A percentile compares a stretch with the other conserved stretches of the same genome.
phyloP scores from a whole-genome alignment of 306 rosid genomes.

The Trifolium dubium region DNA sequence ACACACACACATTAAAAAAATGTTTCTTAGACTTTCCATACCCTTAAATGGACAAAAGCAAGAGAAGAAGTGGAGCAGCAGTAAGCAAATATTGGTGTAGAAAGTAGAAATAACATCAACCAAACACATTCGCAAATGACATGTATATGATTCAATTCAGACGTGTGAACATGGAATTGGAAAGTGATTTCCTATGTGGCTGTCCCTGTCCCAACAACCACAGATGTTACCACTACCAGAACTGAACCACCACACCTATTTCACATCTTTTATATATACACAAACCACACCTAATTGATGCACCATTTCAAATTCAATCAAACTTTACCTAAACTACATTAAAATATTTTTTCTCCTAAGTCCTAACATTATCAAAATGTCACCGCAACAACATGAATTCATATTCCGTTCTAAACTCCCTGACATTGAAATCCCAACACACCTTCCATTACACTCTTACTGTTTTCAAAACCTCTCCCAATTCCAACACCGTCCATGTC shows the following conservation, averaged over 20 bases:
- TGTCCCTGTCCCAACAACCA: slow-evolving; percentile 37
- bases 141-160: neutral
- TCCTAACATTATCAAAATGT: neutral
- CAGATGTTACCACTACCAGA: neutral
- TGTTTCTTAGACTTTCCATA: too few relatives aligned
- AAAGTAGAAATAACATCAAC: neutral
- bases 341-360: too few relatives aligned
- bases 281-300: neutral
- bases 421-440: slow-evolving; percentile 69
- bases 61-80: neutral
- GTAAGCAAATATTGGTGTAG: neutral
- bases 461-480: slow-evolving; percentile 66
- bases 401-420: slow-evolving; percentile 86
- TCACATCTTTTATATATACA: neutral
- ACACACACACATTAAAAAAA: too few relatives aligned
- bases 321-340: neutral
- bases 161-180: neutral
- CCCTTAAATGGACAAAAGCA: too few relatives aligned
- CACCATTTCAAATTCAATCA: neutral
- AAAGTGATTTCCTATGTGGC: neutral
- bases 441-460: slow-evolving; percentile 78
- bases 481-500: slow-evolving; percentile 63
- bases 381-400: slow-evolving; percentile 38
- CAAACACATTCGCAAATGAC: neutral
- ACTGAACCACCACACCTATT: neutral